Evolutionary conservation across 2,329 filamentous ascomycete genomes (phyloP), one percentile per base, ranked within the genome.

Genomic region (Byssochlamys sp.): DNA sequence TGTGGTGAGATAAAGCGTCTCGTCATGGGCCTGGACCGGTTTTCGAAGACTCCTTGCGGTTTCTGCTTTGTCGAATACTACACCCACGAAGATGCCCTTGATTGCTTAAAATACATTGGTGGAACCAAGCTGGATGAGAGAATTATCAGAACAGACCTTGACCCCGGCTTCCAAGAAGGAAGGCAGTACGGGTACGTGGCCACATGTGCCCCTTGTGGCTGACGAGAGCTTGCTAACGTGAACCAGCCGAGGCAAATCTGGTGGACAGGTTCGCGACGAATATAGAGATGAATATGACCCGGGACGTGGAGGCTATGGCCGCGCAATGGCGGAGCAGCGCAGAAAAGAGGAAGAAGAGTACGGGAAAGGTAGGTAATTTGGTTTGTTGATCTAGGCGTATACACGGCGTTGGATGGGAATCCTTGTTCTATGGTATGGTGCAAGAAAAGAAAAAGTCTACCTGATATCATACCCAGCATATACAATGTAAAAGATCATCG

Each of bases 51-150:
- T 0, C 94, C 94, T 1, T 99, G 94, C 75, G 94, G 94, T 48
- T 99, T 99, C 81, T 99, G 94, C 80, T 99, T 99, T 71, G 94
- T 99, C 69, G 94, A 99, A 77, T 99, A 99, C 78, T 97, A 96
- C 79, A 96, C 87, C 29, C 94, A 97, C 73, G 88, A 96, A 71
- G 94, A 99, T 73, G 94, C 94, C 7, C 82, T 99, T 54, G 94
- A 99, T 73, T 97, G 92, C 76, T 87, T 99, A 86, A 99, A 97
- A 77, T 99, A 97, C 73, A 87, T 99, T 68, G 94, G 94, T 57
- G 94, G 94, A 58, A 99, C 94, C 35, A 99, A 99, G 79, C 83
- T 99, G 52, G 94, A 99, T 73, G 94, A 99, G 80, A 86, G 94
- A 66, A 87, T 99, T 70, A 96, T 99, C 70, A 83, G 94, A 59